Evolutionary conservation across 257 asterid genomes (phyloP), one percentile per base, ranked within the genome.

Genomic region (Solanum pinnatisectum): DNA sequence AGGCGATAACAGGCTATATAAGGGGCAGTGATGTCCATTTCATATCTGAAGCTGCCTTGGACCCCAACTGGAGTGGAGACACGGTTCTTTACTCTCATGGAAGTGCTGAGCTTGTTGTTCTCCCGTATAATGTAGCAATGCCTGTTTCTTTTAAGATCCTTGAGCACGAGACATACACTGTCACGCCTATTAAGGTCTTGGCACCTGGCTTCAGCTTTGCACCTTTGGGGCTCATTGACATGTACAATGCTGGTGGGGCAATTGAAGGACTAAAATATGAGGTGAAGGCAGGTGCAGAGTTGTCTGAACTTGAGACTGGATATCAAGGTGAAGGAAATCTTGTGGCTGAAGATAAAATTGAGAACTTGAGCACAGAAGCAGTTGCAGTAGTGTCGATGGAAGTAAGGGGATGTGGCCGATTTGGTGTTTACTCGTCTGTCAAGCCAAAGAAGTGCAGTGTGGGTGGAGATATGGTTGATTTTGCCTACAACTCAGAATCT

Each of bases 161-260:
- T 1, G 98, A 96, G 90, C 98, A 96, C 15, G 98, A 96, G 89
- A 89, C 93, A 25, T 94, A 63, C 92, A 94, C 98, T 27, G 89
- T 96, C 68, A 90, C 98, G 1, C 99, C 99, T 2, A 84, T 95
- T 39, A 91, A 91, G 90, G 90, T 52, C 9, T 30, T 95, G 83
- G 91, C 93, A 25, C 92, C 92, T 1, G 96, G 92, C 10, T 60
- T 91, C 87, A 84, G 85, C 42, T 95, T 96, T 71, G 98, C 96
- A 3, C 98, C 98, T 1, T 33, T 96, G 1, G 98, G 99, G 37
- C 97, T 96, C 56, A 90, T 95, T 14, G 91, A 94, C 90, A 95
- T 96, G 99, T 95, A 89, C 92, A 96, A 96, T 74, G 93, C 93
- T 0, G 96, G 98, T 35, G 98, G 98, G 65, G 98, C 99, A 1